These are phyloP conservation scores for Mycothermus thermophilus DNA, from an alignment of 495 filamentous ascomycete genomes.

Conservation along the genomic window DNA sequence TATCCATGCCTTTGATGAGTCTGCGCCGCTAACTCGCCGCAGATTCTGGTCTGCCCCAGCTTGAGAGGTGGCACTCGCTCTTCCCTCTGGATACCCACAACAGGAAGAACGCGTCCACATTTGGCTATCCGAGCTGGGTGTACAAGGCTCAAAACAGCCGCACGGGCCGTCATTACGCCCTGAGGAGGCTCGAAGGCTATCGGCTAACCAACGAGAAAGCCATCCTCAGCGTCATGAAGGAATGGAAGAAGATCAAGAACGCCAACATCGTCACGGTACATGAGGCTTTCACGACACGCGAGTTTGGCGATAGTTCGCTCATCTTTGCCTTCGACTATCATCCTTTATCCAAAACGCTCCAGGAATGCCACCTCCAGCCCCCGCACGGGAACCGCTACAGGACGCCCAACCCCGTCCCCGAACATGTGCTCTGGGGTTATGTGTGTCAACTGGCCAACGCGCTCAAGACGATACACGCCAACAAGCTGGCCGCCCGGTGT, in stretches of 20 bases:
- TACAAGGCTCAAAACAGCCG: slow-evolving; percentile 89
- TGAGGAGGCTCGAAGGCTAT: slow-evolving; percentile 68
- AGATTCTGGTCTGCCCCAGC: slow-evolving; percentile 53
- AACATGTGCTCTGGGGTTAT: slow-evolving; percentile 80
- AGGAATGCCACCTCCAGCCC: slow-evolving; percentile 62
- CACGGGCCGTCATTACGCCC: slow-evolving; percentile 69
- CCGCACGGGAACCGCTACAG: slow-evolving; percentile 33
- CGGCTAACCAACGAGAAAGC: slow-evolving; percentile 79
- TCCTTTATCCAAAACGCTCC: slow-evolving; percentile 77
- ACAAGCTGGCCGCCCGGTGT: slow-evolving; percentile 67
- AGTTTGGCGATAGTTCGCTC: slow-evolving; percentile 87
- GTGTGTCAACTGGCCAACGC: slow-evolving; percentile 85
- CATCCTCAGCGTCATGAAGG: slow-evolving; percentile 60
- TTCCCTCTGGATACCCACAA: slow-evolving; percentile 77
- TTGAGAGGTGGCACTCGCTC: slow-evolving; percentile 82
- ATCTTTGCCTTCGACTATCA: slow-evolving; percentile 91
- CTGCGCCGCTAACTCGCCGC: neutral
- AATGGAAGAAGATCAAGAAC: slow-evolving; percentile 81
- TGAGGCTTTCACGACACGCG: slow-evolving; percentile 83
- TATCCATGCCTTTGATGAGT: neutral
- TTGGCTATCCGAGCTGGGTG: slow-evolving; percentile 80
- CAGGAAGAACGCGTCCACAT: slow-evolving; percentile 53
- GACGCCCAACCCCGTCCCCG: slow-evolving; percentile 43
- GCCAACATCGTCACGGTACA: slow-evolving; percentile 75
- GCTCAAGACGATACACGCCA: slow-evolving; percentile 70